Evolutionary conservation across 2,329 filamentous ascomycete species (phyloP).

Genomic region (Apiospora marii): DNA sequence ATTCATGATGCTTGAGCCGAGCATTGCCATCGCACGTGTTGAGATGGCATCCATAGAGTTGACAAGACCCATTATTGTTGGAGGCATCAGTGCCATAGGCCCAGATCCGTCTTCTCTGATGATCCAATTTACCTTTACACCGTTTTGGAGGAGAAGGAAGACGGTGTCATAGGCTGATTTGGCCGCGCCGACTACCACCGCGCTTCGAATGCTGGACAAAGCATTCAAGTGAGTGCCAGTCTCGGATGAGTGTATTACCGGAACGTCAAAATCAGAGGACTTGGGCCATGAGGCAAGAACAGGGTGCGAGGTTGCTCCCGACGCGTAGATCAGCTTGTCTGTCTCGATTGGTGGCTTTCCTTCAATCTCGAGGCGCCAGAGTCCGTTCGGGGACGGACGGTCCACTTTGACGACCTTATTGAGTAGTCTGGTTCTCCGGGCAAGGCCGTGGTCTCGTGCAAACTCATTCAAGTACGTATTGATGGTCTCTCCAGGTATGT

Average conservation of each 20-base stretch:
- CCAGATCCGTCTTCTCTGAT: slow-evolving; percentile 30
- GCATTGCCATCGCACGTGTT: slow-evolving; percentile 37
- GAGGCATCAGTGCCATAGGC: slow-evolving; percentile 37
- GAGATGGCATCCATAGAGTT: slow-evolving; percentile 39
- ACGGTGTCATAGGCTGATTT: slow-evolving; percentile 41
- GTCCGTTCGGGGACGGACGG: slow-evolving; percentile 18
- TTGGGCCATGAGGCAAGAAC: slow-evolving; percentile 35
- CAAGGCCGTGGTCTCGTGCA: slow-evolving; percentile 35
- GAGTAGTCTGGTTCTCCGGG: too few relatives aligned
- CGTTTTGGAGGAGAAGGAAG: slow-evolving; percentile 35
- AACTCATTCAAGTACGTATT: slow-evolving; percentile 40
- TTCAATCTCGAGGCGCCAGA: slow-evolving; percentile 37
- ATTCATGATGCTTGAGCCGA: slow-evolving; percentile 42
- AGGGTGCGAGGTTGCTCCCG: slow-evolving; percentile 35
- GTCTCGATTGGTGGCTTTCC: slow-evolving; percentile 31
- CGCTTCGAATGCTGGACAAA: slow-evolving; percentile 28
- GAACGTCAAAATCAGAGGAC: slow-evolving; percentile 33
- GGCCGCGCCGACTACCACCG: slow-evolving; percentile 36
- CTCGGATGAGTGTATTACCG: slow-evolving; percentile 41
- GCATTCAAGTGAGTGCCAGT: slow-evolving; percentile 30
- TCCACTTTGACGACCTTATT: too few relatives aligned
- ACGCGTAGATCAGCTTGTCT: slow-evolving; percentile 37
- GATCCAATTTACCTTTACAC: slow-evolving; percentile 38
- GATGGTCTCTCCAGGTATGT: slow-evolving; percentile 42
- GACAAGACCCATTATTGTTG: slow-evolving; percentile 34